Percentiles rank a stretch among this genome's conserved stretches.
Conservation (phyloP, 164 flowering plant genomes). For the Cinnamomum chago region DNA sequence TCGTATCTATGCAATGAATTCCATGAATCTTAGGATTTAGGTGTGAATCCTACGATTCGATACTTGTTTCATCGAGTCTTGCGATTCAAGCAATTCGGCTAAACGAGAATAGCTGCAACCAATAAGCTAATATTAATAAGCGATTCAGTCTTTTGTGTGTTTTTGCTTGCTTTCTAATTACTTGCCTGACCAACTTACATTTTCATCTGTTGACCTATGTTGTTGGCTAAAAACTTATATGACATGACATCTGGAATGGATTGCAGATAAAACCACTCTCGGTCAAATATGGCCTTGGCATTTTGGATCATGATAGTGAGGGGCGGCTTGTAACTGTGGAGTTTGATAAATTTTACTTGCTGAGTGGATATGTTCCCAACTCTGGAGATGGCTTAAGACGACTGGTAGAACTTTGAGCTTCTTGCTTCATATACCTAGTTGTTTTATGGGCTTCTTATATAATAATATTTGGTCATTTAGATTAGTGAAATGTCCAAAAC, state of each 20-base stretch:
- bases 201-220: background rate
- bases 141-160: background rate
- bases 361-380: conserved; percentile 85
- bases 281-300: conserved; percentile 83
- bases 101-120: no score
- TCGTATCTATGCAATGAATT: no score
- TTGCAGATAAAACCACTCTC: conserved; percentile 86
- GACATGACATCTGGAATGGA: background rate
- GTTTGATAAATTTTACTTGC: conserved; percentile 73
- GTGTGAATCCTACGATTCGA: no score
- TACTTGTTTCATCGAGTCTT: no score
- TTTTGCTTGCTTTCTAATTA: background rate
- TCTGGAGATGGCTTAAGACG: conserved; percentile 95
- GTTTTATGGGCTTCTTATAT: background rate
- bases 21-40: no score
- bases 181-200: background rate
- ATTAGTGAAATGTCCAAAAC: background rate
- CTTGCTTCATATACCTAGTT: background rate
- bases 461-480: background rate
- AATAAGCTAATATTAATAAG: no score
- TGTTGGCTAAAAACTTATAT: background rate
- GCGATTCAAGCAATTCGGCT: no score
- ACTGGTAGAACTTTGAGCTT: conserved; percentile 44
- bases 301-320: conserved; percentile 86
- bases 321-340: conserved; percentile 91